Conservation (phyloP, 768 basidiomycete species). For the Kwoniella sp. region DNA sequence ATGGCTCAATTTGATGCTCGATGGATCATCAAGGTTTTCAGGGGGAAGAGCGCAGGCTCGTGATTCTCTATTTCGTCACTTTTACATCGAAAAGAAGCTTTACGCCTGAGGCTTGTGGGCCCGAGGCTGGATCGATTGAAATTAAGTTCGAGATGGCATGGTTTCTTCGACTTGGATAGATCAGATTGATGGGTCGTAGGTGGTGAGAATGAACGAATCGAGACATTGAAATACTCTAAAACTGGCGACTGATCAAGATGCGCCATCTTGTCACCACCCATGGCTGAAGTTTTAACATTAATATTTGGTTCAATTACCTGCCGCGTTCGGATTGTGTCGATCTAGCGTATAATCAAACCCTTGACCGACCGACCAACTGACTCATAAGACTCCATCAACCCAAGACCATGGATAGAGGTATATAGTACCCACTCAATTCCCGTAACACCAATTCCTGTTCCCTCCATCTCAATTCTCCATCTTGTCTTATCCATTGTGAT, state of each 20-base stretch:
- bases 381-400: not conserved
- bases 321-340: slow-evolving; percentile 16
- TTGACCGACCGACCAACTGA: not conserved
- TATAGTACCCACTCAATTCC: not conserved
- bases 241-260: slow-evolving; percentile 12
- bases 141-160: not conserved
- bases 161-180: not conserved
- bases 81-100: not conserved
- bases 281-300: slow-evolving; percentile 21
- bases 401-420: not conserved
- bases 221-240: slow-evolving; percentile 12
- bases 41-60: not conserved
- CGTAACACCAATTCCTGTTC: slow-evolving; percentile 1
- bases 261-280: slow-evolving; percentile 16
- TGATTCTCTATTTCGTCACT: not conserved
- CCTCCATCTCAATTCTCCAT: slow-evolving; percentile 2
- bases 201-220: not conserved
- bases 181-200: no score
- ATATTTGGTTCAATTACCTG: slow-evolving; percentile 8
- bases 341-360: slow-evolving; percentile 1
- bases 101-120: slow-evolving; percentile 1
- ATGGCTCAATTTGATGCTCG: not conserved
- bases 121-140: not conserved
- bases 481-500: slow-evolving; percentile 23
- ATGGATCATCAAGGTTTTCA: not conserved